Evolutionary conservation across 75 land plant species (phyloP), one percentile per base, ranked within the genome.

Genomic region (Cryptomeria japonica): DNA sequence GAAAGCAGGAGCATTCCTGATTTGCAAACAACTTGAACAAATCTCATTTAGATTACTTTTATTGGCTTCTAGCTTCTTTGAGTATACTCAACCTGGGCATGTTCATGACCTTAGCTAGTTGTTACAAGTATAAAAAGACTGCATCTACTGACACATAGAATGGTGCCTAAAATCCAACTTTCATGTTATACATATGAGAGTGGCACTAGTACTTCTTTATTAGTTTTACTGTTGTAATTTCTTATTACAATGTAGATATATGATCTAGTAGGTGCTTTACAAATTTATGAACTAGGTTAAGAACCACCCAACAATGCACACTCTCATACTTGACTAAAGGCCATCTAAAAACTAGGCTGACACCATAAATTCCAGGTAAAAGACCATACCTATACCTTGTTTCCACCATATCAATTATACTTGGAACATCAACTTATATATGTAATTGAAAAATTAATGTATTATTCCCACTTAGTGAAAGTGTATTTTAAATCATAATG

Each of bases 21-120:
- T 92, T 97, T 70, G 91, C 95, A 0, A 93, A 95, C 89, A 91
- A 94, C 84, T 34, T 94, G 38, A 94, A 94, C 80, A 79, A 75
- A 46, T 86, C 86, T 28, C 95, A 90, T 85, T 83, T 94, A 15
- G 90, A 94, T 55, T 88, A 93, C 41, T 94, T 91, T 84, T 93
- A 93, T 42, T 91, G 90, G 94, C 41, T 91, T 47, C 88, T 94
- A 34, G 89, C 95, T 10, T 76, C 42, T 32, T 75, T 94, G 78
- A 86, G 88, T 73, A 49, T 88, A 61, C 14, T 91, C 18, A 88
- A 77, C 55, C 64, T 94, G 25, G 83, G 72, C 9, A 56, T 86
- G 18, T 94, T 84, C 87, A 37, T 93, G 9, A 44, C 46, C n/a
- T 88, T 90, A n/a, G 75, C 92, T 13, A 64, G 68, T 28, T 5